Base-by-base conservation (phyloP, 495 filamentous ascomycete genomes). In the Haplographium delicatum region DNA sequence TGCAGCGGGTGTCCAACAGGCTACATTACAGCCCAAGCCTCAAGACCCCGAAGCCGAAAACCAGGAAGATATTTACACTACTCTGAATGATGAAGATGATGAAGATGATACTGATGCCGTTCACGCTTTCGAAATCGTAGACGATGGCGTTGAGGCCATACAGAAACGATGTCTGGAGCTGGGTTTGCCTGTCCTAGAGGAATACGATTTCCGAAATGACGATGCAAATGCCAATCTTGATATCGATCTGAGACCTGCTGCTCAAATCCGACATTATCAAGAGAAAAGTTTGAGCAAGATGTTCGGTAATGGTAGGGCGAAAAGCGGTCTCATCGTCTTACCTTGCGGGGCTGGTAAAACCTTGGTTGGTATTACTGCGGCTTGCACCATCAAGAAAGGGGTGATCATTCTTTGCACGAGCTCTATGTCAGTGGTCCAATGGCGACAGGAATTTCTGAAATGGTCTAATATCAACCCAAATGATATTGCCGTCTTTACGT, bases 271-370 rank as follows among this genome's bases (percentile, higher is more conserved):
- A 62, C 83, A 79, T 56, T 97, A 97, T 60, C 94, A 99, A 67
- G 93, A 99, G 68, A 91, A 95, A 69, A 91, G 88, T 57, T 74
- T 99, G 24, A 90, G 86, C 68, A 97, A 99, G 66, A 97, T 99
- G 94, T 99, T 99, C 61, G 90, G 93, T 60, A 99, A 99, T 62
- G 91, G 90, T 47, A 81, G 93, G 63, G 90, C 93, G 18, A 93
- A 95, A 68, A 94, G 88, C 68, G 93, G 94, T 56, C 95, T 99
- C 57, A 97, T 99, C 51, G 93, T 99, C 37, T 65, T 99, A 56
- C 93, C 93, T 43, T 99, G 94, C 67, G 93, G 93, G 33, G 94
- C 93, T 10, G 93, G 93, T 26, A 99, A 99, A 70, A 99, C 93
- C 1, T 68, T 99, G 47, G 93, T 99, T 9, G 93, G 93, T 25